These are phyloP conservation scores for Xylariaceae sp. DNA, from an alignment of 2,329 filamentous ascomycete genomes.

Conservation along the genomic window DNA sequence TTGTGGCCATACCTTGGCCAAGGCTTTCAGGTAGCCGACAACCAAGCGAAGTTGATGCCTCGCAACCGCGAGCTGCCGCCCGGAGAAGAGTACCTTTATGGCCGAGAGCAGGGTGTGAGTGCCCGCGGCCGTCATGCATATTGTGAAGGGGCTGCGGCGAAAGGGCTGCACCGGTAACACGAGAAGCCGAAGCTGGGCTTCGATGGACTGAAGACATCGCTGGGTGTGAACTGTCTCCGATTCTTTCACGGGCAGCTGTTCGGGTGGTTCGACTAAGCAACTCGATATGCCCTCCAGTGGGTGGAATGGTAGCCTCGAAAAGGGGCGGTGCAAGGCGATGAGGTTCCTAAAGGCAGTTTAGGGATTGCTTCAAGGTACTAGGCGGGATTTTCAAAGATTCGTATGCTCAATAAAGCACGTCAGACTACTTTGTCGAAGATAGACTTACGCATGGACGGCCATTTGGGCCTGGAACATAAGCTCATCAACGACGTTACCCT, in stretches of 20 bases:
- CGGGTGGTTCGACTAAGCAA: slow-evolving; percentile 24
- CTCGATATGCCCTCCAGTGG: slow-evolving; percentile 26
- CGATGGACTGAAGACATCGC: slow-evolving; percentile 29
- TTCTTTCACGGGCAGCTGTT: slow-evolving; percentile 16
- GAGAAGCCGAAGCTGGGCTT: slow-evolving; percentile 26
- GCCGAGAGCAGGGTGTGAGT: slow-evolving; percentile 25
- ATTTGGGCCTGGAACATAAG: slow-evolving; percentile 34
- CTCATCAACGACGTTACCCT: slow-evolving; percentile 29
- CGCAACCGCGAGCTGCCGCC: slow-evolving; percentile 26
- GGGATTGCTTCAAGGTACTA: neutral
- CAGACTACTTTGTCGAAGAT: neutral
- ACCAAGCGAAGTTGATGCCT: slow-evolving; percentile 27
- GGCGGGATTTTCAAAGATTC: neutral
- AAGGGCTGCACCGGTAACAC: slow-evolving; percentile 25
- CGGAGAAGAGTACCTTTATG: slow-evolving; percentile 20
- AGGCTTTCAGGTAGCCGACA: slow-evolving; percentile 24
- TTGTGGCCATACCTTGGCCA: slow-evolving; percentile 29
- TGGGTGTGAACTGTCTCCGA: slow-evolving; percentile 24
- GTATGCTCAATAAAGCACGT: neutral
- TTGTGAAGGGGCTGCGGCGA: slow-evolving; percentile 26
- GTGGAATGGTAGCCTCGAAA: slow-evolving; percentile 25
- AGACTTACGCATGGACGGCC: slow-evolving; percentile 30
- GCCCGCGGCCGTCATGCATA: slow-evolving; percentile 31
- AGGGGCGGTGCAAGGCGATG: slow-evolving; percentile 28
- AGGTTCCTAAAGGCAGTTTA: slow-evolving; percentile 19